Evolutionary conservation across 805 yeast genomes (phyloP), one percentile per base, ranked within the genome.

Genomic region (Kodamaea kaohsiungensis): DNA sequence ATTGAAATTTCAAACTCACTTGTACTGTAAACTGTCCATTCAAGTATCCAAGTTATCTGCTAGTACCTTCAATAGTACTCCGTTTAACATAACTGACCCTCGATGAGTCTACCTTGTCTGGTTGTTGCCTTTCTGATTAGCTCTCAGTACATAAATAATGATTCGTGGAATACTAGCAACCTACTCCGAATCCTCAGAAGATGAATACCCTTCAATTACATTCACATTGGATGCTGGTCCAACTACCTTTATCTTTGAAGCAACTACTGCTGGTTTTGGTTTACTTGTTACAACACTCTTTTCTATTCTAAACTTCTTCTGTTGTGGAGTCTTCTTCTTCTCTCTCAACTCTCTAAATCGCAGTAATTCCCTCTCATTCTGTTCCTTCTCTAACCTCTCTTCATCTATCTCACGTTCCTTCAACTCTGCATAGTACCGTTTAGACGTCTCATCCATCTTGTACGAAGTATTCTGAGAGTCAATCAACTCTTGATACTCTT

Each of bases 391-490:
- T 6, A 54, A 59, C 18, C 58, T 60, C 39, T 68, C 72, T 35
- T 60, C 59, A 18, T 63, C 48, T 48, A 60, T 65, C 15, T 53
- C 50, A n/a, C 59, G 59, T 52, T 63, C 58, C 22, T 57, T 51
- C 42, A 72, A 57, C 47, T 62, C 55, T 2, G 65, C 65, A 53
- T 76, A 79, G 52, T 68, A 78, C 16, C 62, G 58, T 22, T 74
- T 62, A 3, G 79, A 73, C 30, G 67, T 64, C 33, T 66, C 71
- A 53, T 71, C 72, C 48, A 78, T 61, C 54, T 76, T 77, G 55
- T 75, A 76, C 0, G 77, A 65, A 0, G 81, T 75, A 56, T 78
- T 72, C 25, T 65, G 61, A 1, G 63, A 59, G 37, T 70, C 71
- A 22, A 71, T 46, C 47, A 63, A 60, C 35, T 63, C 60, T 54